Evolutionary conservation across 2,329 filamentous ascomycete species (phyloP), one percentile per base, ranked within the genome.

Genomic region (Aureobasidium sp.): DNA sequence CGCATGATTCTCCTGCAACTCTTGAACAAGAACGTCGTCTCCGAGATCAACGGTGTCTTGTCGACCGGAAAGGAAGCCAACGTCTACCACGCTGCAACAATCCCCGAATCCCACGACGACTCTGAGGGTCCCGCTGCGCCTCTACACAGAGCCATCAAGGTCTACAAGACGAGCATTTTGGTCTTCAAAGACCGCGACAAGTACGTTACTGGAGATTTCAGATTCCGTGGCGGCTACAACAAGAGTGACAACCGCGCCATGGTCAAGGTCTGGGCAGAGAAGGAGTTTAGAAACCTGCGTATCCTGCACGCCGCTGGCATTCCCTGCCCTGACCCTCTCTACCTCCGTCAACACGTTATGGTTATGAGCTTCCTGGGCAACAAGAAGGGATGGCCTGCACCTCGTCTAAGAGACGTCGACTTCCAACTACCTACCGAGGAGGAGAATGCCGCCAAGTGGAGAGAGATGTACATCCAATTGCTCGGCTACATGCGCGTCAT

Each of bases 191-290:
- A 99, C 76, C 85, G 94, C 63, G 92, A 97, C 76, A 88, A 91
- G 70, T 99, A 99, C 75, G 94, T 99, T 65, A 89, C 88, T 0
- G 94, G 94, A 67, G 94, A 99, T 76, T 91, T 92, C 76, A 83
- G 94, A 27, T 99, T 99, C 80, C 85, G 90, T 68, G 83, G 86
- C 65, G 93, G 93, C 55, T 94, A 93, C 73, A 94, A 93, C 77
- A 97, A 97, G 80, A 89, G 89, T 67, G 96, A 91, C 77, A 96
- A 91, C 78, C 85, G 92, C 53, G 91, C 93, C 68, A 97, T 97
- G 93, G 93, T 99, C 68, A 96, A 96, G 76, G 81, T 97, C 27
- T 99, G 94, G 94, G 95, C 95, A 0, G 93, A 99, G 77, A 99
- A 99, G 77, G 94, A 99, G 77, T 96, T 95, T 79, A 85, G 94